Conservation (phyloP, 2,329 filamentous ascomycete genomes). For the Colletotrichum filicis region DNA sequence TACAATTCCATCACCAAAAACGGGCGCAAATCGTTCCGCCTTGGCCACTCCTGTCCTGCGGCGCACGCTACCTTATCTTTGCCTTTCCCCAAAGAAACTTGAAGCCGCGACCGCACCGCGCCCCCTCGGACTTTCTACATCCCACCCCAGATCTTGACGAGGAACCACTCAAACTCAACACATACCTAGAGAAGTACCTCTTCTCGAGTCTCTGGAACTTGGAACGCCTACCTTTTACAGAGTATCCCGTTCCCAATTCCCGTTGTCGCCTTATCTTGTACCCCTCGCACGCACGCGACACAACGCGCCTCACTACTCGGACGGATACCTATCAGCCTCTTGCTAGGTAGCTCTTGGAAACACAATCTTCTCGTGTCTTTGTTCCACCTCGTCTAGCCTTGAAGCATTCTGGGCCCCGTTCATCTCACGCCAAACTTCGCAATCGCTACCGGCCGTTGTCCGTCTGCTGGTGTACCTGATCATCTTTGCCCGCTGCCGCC, state of each 20-base stretch:
- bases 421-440: slow-evolving; percentile 26
- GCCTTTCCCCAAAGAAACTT: background rate
- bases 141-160: slow-evolving; percentile 19
- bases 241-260: slow-evolving; percentile 5
- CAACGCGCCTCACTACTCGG: background rate
- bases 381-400: slow-evolving; percentile 16
- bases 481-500: background rate
- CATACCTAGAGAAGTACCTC: background rate
- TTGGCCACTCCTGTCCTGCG: slow-evolving; percentile 31
- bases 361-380: slow-evolving; percentile 18
- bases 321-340: background rate
- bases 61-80: slow-evolving; percentile 31
- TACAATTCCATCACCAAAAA: slow-evolving; percentile 34
- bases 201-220: too few relatives aligned
- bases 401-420: slow-evolving; percentile 4
- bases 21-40: slow-evolving; percentile 34
- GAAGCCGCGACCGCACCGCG: background rate
- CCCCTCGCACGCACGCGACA: slow-evolving; percentile 14
- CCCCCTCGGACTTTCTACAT: slow-evolving; percentile 20
- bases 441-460: slow-evolving; percentile 18
- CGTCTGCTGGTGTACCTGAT: slow-evolving; percentile 5
- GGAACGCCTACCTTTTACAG: too few relatives aligned
- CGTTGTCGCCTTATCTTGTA: slow-evolving; percentile 27
- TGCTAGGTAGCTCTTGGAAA: background rate
- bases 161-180: background rate